Evolutionary conservation across 2,329 filamentous ascomycete genomes (phyloP).

Genomic region (Fonsecaea pedrosoi): DNA sequence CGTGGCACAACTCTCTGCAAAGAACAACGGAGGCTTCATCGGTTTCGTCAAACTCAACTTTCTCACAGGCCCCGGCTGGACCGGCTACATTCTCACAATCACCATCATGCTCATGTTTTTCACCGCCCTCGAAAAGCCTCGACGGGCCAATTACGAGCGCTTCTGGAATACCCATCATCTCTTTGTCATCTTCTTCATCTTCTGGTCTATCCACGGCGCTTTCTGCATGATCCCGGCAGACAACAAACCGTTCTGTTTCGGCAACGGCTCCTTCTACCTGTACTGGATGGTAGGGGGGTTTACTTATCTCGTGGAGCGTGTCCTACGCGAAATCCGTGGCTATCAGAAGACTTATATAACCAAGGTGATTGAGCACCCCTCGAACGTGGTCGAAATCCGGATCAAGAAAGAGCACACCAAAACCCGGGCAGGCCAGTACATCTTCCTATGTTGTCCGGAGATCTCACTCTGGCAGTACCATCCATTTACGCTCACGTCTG

Average conservation of each 20-base stretch:
- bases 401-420: slow-evolving; percentile 83
- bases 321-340: slow-evolving; percentile 78
- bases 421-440: slow-evolving; percentile 78
- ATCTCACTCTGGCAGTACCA: slow-evolving; percentile 89
- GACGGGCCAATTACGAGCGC: slow-evolving; percentile 81
- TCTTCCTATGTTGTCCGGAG: slow-evolving; percentile 85
- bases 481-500: slow-evolving; percentile 84
- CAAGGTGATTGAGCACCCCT: slow-evolving; percentile 88
- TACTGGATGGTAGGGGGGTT: slow-evolving; percentile 88
- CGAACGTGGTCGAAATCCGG: slow-evolving; percentile 87
- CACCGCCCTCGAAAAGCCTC: slow-evolving; percentile 77
- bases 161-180: slow-evolving; percentile 93
- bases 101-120: slow-evolving; percentile 78
- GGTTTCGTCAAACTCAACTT: slow-evolving; percentile 81
- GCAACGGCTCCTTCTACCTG: slow-evolving; percentile 83
- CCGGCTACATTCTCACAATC: slow-evolving; percentile 82
- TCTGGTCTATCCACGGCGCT: slow-evolving; percentile 85
- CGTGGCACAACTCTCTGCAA: slow-evolving; percentile 75
- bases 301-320: slow-evolving; percentile 76
- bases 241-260: slow-evolving; percentile 76
- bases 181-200: slow-evolving; percentile 86
- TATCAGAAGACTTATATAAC: slow-evolving; percentile 84
- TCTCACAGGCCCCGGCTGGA: slow-evolving; percentile 83
- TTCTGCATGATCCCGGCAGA: slow-evolving; percentile 92
- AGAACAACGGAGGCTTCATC: slow-evolving; percentile 77